phyloP scores from a whole-genome alignment of 2,329 filamentous ascomycete genomes.

The Periconia sp. region DNA sequence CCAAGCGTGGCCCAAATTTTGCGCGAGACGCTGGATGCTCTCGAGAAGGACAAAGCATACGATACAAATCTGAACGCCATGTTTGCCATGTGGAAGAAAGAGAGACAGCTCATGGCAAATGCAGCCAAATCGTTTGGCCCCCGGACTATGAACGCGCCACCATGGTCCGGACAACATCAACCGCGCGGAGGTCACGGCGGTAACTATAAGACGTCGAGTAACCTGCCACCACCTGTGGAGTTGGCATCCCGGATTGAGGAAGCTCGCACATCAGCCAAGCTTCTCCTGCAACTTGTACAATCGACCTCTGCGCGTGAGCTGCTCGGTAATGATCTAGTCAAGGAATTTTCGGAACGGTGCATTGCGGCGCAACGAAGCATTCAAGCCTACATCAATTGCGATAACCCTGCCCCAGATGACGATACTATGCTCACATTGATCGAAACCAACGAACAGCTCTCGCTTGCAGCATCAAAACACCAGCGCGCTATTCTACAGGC shows the following conservation, averaged over 20 bases:
- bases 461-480: slow-evolving; percentile 78
- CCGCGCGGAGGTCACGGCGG: slow-evolving; percentile 15
- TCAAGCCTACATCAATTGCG: slow-evolving; percentile 80
- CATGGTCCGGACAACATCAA: slow-evolving; percentile 35
- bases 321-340: slow-evolving; percentile 81
- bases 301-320: slow-evolving; percentile 78
- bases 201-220: slow-evolving; percentile 16
- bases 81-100: slow-evolving; percentile 84
- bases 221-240: slow-evolving; percentile 69
- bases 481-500: slow-evolving; percentile 73
- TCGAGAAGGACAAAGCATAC: slow-evolving; percentile 70
- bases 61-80: slow-evolving; percentile 74
- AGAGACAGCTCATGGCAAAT: slow-evolving; percentile 60
- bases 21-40: slow-evolving; percentile 79
- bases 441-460: slow-evolving; percentile 90
- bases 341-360: slow-evolving; percentile 88
- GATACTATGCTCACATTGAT: slow-evolving; percentile 92
- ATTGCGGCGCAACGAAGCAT: slow-evolving; percentile 77
- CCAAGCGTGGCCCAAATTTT: slow-evolving; percentile 80
- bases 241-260: slow-evolving; percentile 84
- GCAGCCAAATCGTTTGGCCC: slow-evolving; percentile 40
- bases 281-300: slow-evolving; percentile 88
- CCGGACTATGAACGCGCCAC: slow-evolving; percentile 48
- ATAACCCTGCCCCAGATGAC: slow-evolving; percentile 81
- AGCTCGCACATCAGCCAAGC: slow-evolving; percentile 83